Conservation (phyloP, 768 basidiomycete species). For the Pisolithus sp. region DNA sequence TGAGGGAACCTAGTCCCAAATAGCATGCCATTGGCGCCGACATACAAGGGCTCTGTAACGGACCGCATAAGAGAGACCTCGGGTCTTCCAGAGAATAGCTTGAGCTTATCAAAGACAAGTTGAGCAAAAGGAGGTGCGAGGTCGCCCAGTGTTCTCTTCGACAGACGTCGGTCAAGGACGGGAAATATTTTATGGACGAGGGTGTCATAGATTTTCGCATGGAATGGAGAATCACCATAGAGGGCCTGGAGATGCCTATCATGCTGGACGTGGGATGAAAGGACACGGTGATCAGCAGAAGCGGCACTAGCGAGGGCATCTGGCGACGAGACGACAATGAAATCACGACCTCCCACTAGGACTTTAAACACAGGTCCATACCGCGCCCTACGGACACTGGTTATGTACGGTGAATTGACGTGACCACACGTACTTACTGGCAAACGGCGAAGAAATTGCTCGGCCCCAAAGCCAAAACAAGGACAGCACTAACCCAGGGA, state of each 20-base stretch:
- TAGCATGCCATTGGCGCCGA: constrained; percentile 12
- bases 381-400: constrained; percentile 4
- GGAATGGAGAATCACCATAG: constrained; percentile 6
- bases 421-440: constrained; percentile 7
- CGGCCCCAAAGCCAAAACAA: constrained; percentile 11
- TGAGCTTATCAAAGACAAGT: constrained; percentile 9
- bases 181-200: constrained; percentile 18
- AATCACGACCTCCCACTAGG: constrained; percentile 12
- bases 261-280: constrained; percentile 10
- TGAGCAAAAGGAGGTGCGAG: constrained; percentile 9
- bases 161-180: constrained; percentile 14
- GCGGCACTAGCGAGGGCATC: constrained; percentile 10
- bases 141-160: constrained; percentile 7
- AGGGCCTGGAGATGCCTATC: constrained; percentile 9
- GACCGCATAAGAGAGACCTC: constrained; percentile 13
- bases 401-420: background rate
- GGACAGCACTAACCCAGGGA: constrained; percentile 11
- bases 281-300: background rate
- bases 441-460: constrained; percentile 11
- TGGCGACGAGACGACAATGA: constrained; percentile 12
- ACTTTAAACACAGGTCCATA: constrained; percentile 13
- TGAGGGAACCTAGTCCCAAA: constrained; percentile 15
- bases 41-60: constrained; percentile 14
- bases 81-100: background rate
- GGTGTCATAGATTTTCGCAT: constrained; percentile 7